Evolutionary conservation across 345 rosid species (phyloP).

Genomic region (Litchi chinensis): DNA sequence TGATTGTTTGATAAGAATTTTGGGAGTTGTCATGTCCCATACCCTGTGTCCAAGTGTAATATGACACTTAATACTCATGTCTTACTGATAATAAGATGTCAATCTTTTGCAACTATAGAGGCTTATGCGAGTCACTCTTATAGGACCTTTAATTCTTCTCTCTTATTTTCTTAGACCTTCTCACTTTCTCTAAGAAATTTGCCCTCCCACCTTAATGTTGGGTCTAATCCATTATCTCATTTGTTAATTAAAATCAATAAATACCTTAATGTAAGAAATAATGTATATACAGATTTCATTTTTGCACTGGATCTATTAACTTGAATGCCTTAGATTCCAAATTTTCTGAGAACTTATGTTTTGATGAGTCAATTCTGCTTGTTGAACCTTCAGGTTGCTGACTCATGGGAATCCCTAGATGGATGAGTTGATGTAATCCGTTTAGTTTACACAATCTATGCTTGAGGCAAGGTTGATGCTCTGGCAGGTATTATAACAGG

Average conservation of each 20-base stretch:
- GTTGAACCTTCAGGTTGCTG: conserved; percentile 70
- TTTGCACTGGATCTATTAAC: not conserved
- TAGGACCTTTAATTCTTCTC: not conserved
- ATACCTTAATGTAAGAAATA: not conserved
- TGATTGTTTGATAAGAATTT: not conserved
- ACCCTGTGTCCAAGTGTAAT: not conserved
- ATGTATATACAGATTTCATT: not conserved
- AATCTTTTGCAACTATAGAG: not conserved
- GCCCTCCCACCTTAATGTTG: not conserved
- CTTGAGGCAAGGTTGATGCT: conserved; percentile 87
- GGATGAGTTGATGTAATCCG: conserved; percentile 99
- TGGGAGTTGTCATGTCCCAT: not conserved
- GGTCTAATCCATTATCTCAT: not conserved
- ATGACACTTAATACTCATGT: not conserved
- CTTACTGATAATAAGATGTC: not conserved
- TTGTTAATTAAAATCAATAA: not conserved
- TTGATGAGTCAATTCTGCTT: conserved; percentile 9
- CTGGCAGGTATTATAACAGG: conserved; percentile 86
- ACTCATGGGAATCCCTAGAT: conserved; percentile 90
- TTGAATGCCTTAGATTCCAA: not conserved
- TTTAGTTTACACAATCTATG: conserved; percentile 84
- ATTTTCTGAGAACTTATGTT: not conserved
- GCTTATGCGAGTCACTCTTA: not conserved
- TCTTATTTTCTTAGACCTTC: not conserved
- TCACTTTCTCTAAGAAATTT: not conserved